Evolutionary conservation across 768 basidiomycete species (phyloP).

Genomic region (Lactifluus rugatus): DNA sequence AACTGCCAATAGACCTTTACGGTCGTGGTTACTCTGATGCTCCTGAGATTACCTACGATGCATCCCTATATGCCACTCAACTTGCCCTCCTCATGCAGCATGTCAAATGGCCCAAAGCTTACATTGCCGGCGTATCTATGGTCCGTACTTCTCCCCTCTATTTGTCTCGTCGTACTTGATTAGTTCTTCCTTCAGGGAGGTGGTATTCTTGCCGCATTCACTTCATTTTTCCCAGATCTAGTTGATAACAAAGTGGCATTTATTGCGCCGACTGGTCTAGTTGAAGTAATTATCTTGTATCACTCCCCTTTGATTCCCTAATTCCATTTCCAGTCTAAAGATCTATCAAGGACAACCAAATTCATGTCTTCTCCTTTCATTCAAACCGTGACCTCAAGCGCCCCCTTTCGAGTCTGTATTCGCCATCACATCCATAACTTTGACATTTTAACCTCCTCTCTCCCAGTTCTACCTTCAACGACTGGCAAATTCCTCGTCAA

Average conservation of each 20-base stretch:
- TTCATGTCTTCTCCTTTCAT: conserved; percentile 71
- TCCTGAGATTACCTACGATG: conserved; percentile 57
- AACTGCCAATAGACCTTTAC: conserved; percentile 48
- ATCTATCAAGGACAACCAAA: conserved; percentile 64
- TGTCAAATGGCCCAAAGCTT: conserved; percentile 57
- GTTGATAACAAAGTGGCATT: conserved; percentile 56
- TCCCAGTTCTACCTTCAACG: conserved; percentile 28
- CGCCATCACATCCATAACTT: not conserved
- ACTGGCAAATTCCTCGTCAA: conserved; percentile 25
- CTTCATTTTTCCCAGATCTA: conserved; percentile 60
- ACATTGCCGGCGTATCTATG: conserved; percentile 69
- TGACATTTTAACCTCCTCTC: not conserved
- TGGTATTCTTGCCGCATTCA: conserved; percentile 61
- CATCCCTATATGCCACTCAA: conserved; percentile 57
- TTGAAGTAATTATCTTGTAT: conserved; percentile 37
- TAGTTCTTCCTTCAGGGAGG: conserved; percentile 46
- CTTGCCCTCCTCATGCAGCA: conserved; percentile 80
- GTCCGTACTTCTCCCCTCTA: conserved; percentile 27
- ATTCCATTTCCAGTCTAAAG: conserved; percentile 34
- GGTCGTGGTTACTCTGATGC: conserved; percentile 80
- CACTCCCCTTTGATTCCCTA: not conserved
- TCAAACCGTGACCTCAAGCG: conserved; percentile 55
- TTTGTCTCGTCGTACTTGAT: not conserved
- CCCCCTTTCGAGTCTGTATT: conserved; percentile 45
- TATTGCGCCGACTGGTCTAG: conserved; percentile 59